Evolutionary conservation across 148 eudicot genomes (phyloP).

Genomic region (Spergularia marina): DNA sequence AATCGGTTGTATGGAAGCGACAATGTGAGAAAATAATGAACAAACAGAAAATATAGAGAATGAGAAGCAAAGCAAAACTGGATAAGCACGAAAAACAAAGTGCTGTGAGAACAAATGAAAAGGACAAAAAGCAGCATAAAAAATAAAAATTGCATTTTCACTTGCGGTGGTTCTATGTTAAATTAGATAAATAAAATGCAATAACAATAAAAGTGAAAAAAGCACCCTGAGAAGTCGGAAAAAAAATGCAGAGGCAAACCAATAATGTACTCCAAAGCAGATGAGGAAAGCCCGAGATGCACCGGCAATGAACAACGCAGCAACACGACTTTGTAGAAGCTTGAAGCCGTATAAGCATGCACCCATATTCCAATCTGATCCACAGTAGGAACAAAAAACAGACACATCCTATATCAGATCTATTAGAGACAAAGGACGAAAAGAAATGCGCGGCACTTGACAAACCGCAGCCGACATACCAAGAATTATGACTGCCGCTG

Average conservation of each 20-base stretch:
- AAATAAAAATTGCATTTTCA: too few species aligned
- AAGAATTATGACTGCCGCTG: slow-evolving; percentile 89
- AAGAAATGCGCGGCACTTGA: background rate
- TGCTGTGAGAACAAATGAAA: too few species aligned
- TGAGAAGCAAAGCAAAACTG: too few species aligned
- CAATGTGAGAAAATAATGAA: too few species aligned
- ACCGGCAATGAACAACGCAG: slow-evolving; percentile 91
- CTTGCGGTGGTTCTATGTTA: too few species aligned
- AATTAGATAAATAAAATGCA: background rate
- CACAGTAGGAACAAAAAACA: slow-evolving; percentile 6
- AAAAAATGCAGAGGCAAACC: slow-evolving; percentile 48
- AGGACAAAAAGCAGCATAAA: too few species aligned
- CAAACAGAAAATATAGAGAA: too few species aligned
- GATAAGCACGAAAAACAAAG: too few species aligned
- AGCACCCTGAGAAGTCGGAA: background rate
- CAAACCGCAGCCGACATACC: slow-evolving; percentile 42
- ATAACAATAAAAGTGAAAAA: background rate
- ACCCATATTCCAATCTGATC: slow-evolving; percentile 96
- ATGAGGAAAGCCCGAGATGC: slow-evolving; percentile 87
- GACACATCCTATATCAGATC: background rate
- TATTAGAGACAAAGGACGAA: slow-evolving; percentile 1
- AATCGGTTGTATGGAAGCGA: too few species aligned
- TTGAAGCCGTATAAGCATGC: slow-evolving; percentile 92
- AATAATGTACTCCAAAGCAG: slow-evolving; percentile 96
- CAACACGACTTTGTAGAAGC: slow-evolving; percentile 83